These are phyloP conservation scores for Lodderomyces theae DNA, from an alignment of 1,139 yeast species.

Conservation along the genomic window DNA sequence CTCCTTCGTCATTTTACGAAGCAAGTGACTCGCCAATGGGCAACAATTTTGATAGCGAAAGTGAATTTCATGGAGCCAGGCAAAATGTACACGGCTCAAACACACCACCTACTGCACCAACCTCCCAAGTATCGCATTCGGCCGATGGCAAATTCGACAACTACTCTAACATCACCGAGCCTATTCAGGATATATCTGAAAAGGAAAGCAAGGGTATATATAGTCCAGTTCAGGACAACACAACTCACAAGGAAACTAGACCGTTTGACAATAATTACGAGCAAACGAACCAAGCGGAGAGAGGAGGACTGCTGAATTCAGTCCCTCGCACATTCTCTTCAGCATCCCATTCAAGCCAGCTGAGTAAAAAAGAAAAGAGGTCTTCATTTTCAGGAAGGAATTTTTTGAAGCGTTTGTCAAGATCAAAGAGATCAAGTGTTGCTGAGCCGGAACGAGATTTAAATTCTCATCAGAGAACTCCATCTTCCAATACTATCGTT, in stretches of 20 bases:
- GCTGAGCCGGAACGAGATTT: slow-evolving; percentile 12
- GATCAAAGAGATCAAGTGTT: slow-evolving; percentile 21
- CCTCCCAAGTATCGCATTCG: slow-evolving; percentile 20
- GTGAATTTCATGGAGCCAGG: slow-evolving; percentile 6
- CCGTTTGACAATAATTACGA: background rate
- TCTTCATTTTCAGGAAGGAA: slow-evolving; percentile 29
- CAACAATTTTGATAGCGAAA: slow-evolving; percentile 10
- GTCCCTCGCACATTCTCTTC: slow-evolving; percentile 2
- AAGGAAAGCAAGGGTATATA: slow-evolving; percentile 4
- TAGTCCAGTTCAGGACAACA: background rate
- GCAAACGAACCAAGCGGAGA: background rate
- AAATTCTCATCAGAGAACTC: slow-evolving; percentile 3
- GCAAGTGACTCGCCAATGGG: background rate
- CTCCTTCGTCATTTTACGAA: slow-evolving; percentile 8
- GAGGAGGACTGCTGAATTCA: background rate
- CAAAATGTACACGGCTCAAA: slow-evolving; percentile 1
- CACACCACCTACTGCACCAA: slow-evolving; percentile 26
- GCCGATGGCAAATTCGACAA: slow-evolving; percentile 5
- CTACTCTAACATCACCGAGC: slow-evolving; percentile 8
- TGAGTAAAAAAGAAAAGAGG: slow-evolving; percentile 15
- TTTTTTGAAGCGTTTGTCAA: slow-evolving; percentile 35
- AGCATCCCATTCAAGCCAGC: slow-evolving; percentile 5
- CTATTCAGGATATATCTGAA: slow-evolving; percentile 10
- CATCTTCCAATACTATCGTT: slow-evolving; percentile 8
- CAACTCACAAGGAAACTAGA: background rate